phyloP scores from a whole-genome alignment of 2,329 filamentous ascomycete genomes.

The Botrytis fragariae region DNA sequence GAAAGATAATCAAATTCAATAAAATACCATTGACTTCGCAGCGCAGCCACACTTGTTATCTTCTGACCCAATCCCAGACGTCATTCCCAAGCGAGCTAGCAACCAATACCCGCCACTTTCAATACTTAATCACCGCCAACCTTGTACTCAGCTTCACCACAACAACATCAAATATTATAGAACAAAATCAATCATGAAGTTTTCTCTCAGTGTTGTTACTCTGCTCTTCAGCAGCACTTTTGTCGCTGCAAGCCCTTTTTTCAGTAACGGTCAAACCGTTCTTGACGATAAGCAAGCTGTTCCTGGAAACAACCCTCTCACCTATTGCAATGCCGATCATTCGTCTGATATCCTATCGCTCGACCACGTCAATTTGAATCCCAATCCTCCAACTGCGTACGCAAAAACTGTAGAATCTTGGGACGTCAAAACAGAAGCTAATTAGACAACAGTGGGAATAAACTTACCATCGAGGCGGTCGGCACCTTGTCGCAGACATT shows the following conservation, averaged over 20 bases:
- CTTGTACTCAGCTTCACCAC: conserved; percentile 18
- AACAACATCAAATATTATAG: conserved; percentile 16
- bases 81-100: conserved; percentile 15
- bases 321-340: conserved; percentile 69
- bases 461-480: conserved; percentile 73
- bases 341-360: conserved; percentile 70
- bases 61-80: conserved; percentile 18
- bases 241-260: conserved; percentile 45
- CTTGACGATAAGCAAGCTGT: conserved; percentile 43
- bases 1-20: neutral
- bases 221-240: conserved; percentile 35
- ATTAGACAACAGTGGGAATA: conserved; percentile 60
- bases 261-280: conserved; percentile 48
- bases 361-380: conserved; percentile 72
- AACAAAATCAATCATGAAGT: conserved; percentile 34
- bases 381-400: conserved; percentile 86
- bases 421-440: conserved; percentile 26
- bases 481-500: conserved; percentile 74
- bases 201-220: conserved; percentile 31
- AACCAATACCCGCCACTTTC: conserved; percentile 17
- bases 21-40: neutral
- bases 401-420: conserved; percentile 39
- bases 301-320: conserved; percentile 76
- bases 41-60: neutral
- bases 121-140: conserved; percentile 13